Evolutionary conservation across 2,329 filamentous ascomycete species (phyloP), one percentile per base, ranked within the genome.

Genomic region (Phyllosticta paracitricarpa): DNA sequence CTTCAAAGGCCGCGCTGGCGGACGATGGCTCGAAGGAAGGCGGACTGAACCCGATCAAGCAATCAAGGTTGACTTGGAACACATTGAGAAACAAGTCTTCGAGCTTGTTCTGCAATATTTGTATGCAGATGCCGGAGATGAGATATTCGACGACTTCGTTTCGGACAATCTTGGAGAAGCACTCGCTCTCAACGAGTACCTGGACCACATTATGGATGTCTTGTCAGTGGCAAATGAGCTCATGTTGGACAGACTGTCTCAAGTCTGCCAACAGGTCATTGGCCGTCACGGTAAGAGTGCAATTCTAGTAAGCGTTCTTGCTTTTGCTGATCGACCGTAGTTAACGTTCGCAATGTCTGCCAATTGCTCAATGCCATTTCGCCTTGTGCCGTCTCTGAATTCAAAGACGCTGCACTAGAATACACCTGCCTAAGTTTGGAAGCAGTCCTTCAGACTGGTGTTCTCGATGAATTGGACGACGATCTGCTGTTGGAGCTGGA

Each of bases 341-440:
- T 91, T n/a, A 91, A 85, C 56, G 88, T 85, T 4, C 87, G 92
- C 26, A 99, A 96, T 70, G 87, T 96, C 26, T 89, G 89, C 62
- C 85, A 87, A 58, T 79, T 97, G 17, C 80, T 99, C 10, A 96
- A 96, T 69, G 88, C 88, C 1, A 88, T 97, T 63, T 89, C 90
- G 54, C 89, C 89, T 2, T 96, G 89, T 70, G 88, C 88, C 0
- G 86, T 96, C 5, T 84, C 84, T 0, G 85, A 89, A 61, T 97
- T 99, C 77, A 96, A 96, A 73, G 84, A 94, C 66, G 88, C 89
- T 9, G 89, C 89, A 0, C 78, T 97, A 30, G 90, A 96, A 71
- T 99, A 97, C 70, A 85, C 97, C 24, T 96, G 91, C 68, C 78
- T 96, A 54, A 95, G 96, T 68, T 80, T 97, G 62, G 94, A 99